phyloP scores from a whole-genome alignment of 306 rosid species.

The Rosa persica region DNA sequence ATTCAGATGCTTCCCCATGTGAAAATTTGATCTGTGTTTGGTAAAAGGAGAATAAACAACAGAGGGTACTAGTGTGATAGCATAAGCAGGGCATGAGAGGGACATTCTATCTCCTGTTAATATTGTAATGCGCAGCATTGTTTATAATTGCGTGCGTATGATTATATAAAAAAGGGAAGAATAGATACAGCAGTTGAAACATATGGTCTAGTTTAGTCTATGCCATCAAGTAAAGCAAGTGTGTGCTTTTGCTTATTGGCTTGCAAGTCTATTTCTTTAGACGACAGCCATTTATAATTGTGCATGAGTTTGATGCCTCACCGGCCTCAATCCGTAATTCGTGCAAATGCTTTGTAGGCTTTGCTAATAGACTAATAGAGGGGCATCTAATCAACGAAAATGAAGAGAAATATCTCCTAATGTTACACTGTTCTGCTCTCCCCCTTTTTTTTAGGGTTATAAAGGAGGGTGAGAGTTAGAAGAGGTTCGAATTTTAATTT shows the following conservation, averaged over 20 bases:
- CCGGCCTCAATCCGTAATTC: not conserved
- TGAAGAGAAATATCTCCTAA: not conserved
- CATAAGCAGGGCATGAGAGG: not conserved
- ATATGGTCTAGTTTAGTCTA: not conserved
- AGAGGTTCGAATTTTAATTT: no score
- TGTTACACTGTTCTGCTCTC: not conserved
- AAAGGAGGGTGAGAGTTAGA: no score
- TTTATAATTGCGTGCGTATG: not conserved
- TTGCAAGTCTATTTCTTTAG: not conserved
- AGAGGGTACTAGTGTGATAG: not conserved
- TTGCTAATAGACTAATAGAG: not conserved
- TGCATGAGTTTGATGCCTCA: not conserved
- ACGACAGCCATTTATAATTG: not conserved
- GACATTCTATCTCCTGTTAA: constrained; percentile 4
- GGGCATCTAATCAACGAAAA: not conserved
- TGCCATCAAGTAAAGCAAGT: not conserved
- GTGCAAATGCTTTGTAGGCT: not conserved
- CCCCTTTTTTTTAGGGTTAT: no score
- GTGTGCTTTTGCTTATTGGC: not conserved
- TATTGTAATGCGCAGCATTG: not conserved
- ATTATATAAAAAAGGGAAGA: not conserved
- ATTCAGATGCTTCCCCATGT: not conserved
- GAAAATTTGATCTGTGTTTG: not conserved
- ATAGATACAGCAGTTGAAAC: not conserved
- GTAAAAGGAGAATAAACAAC: not conserved